phyloP scores from a whole-genome alignment of 768 basidiomycete genomes.

The Nevesoporus exiguus region DNA sequence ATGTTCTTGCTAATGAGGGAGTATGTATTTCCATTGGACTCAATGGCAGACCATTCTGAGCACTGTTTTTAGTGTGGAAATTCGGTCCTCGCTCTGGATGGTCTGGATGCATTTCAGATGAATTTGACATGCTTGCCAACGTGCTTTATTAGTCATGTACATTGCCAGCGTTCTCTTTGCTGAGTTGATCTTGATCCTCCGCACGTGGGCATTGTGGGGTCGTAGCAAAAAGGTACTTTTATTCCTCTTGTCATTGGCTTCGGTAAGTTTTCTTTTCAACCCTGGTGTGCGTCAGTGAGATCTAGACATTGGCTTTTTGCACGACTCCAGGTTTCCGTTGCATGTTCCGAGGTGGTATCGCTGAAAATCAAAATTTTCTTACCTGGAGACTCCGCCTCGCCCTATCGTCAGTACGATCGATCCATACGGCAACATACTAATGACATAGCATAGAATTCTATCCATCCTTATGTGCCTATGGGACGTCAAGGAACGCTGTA shows the following conservation, averaged over 20 bases:
- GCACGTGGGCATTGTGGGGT: constrained; percentile 27
- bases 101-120: background rate
- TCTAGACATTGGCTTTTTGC: background rate
- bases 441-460: constrained; percentile 16
- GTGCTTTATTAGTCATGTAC: constrained; percentile 10
- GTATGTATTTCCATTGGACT: constrained; percentile 3
- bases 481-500: background rate
- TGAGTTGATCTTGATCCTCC: constrained; percentile 23
- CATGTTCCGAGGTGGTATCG: constrained; percentile 11
- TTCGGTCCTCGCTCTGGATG: constrained; percentile 18
- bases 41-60: background rate
- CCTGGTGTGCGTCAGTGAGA: background rate
- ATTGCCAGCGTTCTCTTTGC: constrained; percentile 12
- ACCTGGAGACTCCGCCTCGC: constrained; percentile 15
- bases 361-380: constrained; percentile 4
- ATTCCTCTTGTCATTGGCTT: constrained; percentile 19
- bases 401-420: constrained; percentile 17
- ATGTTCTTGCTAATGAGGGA: background rate
- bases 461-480: constrained; percentile 15
- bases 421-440: background rate
- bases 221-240: constrained; percentile 14
- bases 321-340: constrained; percentile 13
- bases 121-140: background rate
- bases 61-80: constrained; percentile 16
- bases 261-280: constrained; percentile 5